Evolutionary conservation across 1,284 basidiomycete species (phyloP), one percentile per base, ranked within the genome.

Genomic region (Sanghuangporus baumii): DNA sequence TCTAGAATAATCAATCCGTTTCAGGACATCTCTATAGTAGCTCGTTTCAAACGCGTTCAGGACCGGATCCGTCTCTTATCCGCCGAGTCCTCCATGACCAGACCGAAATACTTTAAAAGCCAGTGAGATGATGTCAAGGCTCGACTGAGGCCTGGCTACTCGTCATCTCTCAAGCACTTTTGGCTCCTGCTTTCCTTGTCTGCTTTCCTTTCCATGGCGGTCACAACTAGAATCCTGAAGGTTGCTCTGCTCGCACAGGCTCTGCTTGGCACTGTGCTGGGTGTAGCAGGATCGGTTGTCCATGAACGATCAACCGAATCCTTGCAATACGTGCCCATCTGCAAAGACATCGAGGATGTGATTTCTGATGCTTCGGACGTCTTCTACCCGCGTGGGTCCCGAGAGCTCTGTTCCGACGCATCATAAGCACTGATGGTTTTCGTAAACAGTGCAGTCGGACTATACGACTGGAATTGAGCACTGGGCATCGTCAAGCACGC

Each of bases 401-500:
- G 34, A 20, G 26, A n/a, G 51, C 20, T 40, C 37, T 47, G 59
- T 56, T 14, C 3, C 43, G 11, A 8, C 8, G 31, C 16, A 34
- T 11, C 18, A 41, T 37, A 14, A 48, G 26, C 26, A 14, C 31
- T 54, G 16, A 37, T 18, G 8, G 31, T 54, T 18, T 14, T 38
- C 16, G 14, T 46, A 34, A 41, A 18, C 46, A 43, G n/a, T 59
- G 6, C 31, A 48, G 69, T 73, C 65, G 18, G 69, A 66, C 2
- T 84, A 81, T 64, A 34, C 34, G 0, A 70, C 71, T 11, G 82
- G 79, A 46, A 76, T 78, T 18, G 60, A 61, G 3, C 83, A 85
- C 63, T 83, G 78, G 78, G 75, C 77, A 1, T 66, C 68, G 9
- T 81, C 82, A 2, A 82, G 78, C 65, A 67, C 73, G 0, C 75